A percentile compares a stretch with the other conserved stretches of the same genome.
Conservation (phyloP, 306 rosid species). For the Fragaria vesca region DNA sequence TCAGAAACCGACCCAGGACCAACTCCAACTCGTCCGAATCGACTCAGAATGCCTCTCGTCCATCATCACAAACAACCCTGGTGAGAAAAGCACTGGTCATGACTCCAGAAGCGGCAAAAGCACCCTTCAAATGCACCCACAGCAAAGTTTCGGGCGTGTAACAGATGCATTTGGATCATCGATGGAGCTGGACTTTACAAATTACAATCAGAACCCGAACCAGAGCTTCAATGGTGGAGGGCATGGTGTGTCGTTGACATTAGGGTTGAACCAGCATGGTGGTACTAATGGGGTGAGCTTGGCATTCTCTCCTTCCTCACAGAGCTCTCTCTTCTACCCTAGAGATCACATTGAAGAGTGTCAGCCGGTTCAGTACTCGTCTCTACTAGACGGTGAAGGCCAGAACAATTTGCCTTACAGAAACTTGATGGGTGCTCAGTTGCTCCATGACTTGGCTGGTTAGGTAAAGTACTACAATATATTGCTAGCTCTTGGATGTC, state of each 20-base stretch:
- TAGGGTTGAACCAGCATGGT: slow-evolving; percentile 88
- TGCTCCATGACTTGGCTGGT: slow-evolving; percentile 73
- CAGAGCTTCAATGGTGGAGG: slow-evolving; percentile 33
- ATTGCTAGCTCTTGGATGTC: slow-evolving; percentile 1
- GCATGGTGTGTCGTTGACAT: slow-evolving; percentile 66
- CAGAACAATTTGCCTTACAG: slow-evolving; percentile 69
- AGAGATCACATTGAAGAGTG: slow-evolving; percentile 78
- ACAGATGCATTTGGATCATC: slow-evolving; percentile 48
- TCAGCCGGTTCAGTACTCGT: slow-evolving; percentile 63
- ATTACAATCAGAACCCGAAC: slow-evolving; percentile 37
- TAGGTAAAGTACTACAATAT: slow-evolving; percentile 6
- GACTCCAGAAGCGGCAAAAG: slow-evolving; percentile 22
- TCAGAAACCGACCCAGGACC: slow-evolving; percentile 47
- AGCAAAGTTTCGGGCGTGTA: slow-evolving; percentile 40
- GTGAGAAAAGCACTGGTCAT: slow-evolving; percentile 31
- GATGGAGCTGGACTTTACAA: slow-evolving; percentile 68
- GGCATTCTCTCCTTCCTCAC: slow-evolving; percentile 55
- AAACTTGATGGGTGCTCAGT: slow-evolving; percentile 80
- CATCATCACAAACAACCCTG: slow-evolving; percentile 49
- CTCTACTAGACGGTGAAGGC: slow-evolving; percentile 58
- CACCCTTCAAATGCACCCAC: slow-evolving; percentile 30
- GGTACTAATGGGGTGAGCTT: slow-evolving; percentile 55
- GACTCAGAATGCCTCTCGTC: slow-evolving; percentile 71
- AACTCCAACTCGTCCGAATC: slow-evolving; percentile 54
- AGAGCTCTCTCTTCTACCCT: slow-evolving; percentile 57